Evolutionary conservation across 148 eudicot species (phyloP), one percentile per base, ranked within the genome.

Genomic region (Chenopodium quinoa): DNA sequence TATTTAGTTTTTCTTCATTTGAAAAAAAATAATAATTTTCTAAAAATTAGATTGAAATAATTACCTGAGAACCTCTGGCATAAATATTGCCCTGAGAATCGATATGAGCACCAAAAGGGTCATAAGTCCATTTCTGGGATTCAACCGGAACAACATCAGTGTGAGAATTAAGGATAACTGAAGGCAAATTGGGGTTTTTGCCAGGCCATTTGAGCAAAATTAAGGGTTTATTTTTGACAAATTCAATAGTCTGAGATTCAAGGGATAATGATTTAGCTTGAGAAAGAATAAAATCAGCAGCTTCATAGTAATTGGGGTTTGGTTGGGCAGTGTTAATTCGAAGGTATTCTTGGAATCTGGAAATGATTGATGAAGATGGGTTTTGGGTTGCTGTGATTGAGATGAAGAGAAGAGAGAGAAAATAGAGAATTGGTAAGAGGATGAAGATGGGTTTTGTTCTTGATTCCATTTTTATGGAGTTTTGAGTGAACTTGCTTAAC

Each of bases 101-200:
- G 48, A 92, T 13, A n/a, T 73, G 85, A 20, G 97, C 99, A 14
- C 81, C 89, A 78, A 95, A 93, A 13, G 99, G 98, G 4, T 89
- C 88, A 62, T 88, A 87, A 14, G 69, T 37, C 98, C 99, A 96
- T 87, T 96, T 96, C 52, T 84, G 81, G 31, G 86, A 69, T 87
- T 96, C 99, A n/a, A 87, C 95, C 14, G 99, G 97, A 78, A 96
- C 99, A 20, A 96, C 98, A 37, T 96, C 99, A 9, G 95, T 93
- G 85, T 96, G 99, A 7, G 99, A 96, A 48, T 96, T 90, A 75
- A 96, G 94, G 11, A 96, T 86, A 56, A 96, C 73, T 19, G 97
- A 89, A 17, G 91, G 88, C 70, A 96, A 88, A 3, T 78, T 23
- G 0, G 93, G 94, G 82, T 92, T 75, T 58, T 79, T 78, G 6